These are phyloP conservation scores for Amauroascus verrucosus DNA, from an alignment of 2,329 filamentous ascomycete genomes.

Conservation along the genomic window DNA sequence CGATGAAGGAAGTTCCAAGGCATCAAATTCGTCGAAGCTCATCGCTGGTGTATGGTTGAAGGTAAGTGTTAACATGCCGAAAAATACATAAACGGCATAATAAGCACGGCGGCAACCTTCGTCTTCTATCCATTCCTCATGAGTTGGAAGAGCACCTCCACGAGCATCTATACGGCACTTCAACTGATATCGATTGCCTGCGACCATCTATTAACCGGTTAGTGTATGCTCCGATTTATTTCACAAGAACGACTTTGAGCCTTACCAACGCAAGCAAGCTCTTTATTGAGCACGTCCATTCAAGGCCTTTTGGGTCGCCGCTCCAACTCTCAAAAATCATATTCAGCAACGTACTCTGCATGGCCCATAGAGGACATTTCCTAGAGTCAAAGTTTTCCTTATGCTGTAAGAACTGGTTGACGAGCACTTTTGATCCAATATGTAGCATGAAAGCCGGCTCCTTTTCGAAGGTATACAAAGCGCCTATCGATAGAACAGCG, in stretches of 20 bases:
- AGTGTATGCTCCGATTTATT: conserved; percentile 14
- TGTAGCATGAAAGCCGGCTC: conserved; percentile 95
- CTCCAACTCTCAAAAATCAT: conserved; percentile 99
- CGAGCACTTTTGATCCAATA: conserved; percentile 92
- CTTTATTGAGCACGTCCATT: conserved; percentile 99
- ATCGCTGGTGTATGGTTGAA: conserved; percentile 98
- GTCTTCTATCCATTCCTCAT: conserved; percentile 90
- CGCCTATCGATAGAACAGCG: conserved; percentile 87
- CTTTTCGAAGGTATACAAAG: conserved; percentile 92
- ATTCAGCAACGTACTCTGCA: conserved; percentile 93
- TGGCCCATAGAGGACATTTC: conserved; percentile 95
- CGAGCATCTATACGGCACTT: conserved; percentile 87
- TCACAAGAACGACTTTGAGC: conserved; percentile 8
- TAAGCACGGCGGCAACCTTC: conserved; percentile 94
- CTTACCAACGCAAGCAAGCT: conserved; percentile 75
- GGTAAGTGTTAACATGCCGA: conserved; percentile 83
- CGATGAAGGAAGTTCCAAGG: conserved; percentile 80
- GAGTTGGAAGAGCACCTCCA: conserved; percentile 61
- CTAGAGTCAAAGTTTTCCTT: conserved; percentile 98
- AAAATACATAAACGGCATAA: conserved; percentile 98
- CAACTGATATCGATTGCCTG: conserved; percentile 89
- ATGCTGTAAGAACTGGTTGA: conserved; percentile 94
- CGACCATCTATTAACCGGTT: conserved; percentile 59
- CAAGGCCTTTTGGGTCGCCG: conserved; percentile 89
- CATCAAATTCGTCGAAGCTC: conserved; percentile 96